phyloP scores from a whole-genome alignment of 2,329 filamentous ascomycete species.

The Hansfordia pulvinata region DNA sequence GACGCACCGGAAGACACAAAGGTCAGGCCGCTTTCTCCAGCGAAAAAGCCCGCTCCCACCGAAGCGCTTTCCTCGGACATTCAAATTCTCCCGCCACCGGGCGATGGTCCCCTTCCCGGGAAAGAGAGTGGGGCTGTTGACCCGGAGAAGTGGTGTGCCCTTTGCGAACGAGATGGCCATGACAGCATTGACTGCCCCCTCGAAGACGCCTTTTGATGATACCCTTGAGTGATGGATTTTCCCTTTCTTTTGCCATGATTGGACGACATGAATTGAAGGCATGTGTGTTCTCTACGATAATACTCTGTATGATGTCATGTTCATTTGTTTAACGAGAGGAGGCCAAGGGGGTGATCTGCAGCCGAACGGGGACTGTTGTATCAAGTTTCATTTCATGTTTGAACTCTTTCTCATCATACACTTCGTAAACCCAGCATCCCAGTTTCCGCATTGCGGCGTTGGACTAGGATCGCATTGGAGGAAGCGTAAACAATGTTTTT shows the following conservation, averaged over 20 bases:
- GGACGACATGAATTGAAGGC: too few species aligned
- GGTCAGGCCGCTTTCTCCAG: conserved; percentile 41
- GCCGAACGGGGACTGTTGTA: too few species aligned
- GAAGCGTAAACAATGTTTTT: too few species aligned
- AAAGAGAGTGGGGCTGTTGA: conserved; percentile 71
- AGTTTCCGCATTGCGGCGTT: too few species aligned
- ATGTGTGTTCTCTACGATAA: too few species aligned
- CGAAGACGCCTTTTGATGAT: conserved; percentile 57
- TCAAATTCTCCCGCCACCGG: conserved; percentile 43
- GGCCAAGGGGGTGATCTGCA: too few species aligned
- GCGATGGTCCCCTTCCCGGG: conserved; percentile 57
- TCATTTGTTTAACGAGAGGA: too few species aligned
- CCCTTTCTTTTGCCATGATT: too few species aligned
- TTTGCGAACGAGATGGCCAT: conserved; percentile 93
- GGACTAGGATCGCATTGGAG: too few species aligned
- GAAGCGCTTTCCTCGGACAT: conserved; percentile 24
- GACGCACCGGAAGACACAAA: conserved; percentile 27
- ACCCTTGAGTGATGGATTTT: too few species aligned
- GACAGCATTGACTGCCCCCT: conserved; percentile 92
- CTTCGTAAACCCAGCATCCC: neutral
- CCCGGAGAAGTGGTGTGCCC: conserved; percentile 85
- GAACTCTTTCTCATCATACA: neutral
- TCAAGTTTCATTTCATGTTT: neutral
- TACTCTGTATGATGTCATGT: too few species aligned
- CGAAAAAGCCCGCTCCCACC: too few species aligned